Conservation (phyloP, 305 asterid species). For the Andrographis paniculata region DNA sequence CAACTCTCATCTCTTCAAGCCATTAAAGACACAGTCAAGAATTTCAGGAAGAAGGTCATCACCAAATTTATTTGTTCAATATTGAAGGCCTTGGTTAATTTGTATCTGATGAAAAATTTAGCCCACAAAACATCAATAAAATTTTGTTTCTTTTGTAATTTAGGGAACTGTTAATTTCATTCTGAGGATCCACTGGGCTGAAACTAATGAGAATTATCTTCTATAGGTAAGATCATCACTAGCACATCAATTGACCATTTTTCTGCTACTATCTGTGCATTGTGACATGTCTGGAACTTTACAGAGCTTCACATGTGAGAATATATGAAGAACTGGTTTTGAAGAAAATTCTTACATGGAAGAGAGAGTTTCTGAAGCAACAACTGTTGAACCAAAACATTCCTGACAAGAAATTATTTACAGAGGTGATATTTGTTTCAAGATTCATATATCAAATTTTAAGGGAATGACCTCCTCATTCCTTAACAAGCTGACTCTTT, state of each 20-base stretch:
- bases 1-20: constrained; percentile 50
- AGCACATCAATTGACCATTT: too few relatives aligned
- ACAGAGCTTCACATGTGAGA: constrained; percentile 23
- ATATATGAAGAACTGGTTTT: constrained; percentile 15
- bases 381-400: constrained; percentile 15
- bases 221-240: too few relatives aligned
- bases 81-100: background rate
- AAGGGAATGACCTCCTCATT: too few relatives aligned
- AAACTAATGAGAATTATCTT: too few relatives aligned
- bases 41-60: constrained; percentile 65
- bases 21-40: constrained; percentile 44
- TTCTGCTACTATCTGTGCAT: constrained; percentile 7
- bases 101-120: too few relatives aligned
- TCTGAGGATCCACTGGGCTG: too few relatives aligned
- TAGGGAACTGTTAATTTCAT: too few relatives aligned
- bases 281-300: constrained; percentile 19
- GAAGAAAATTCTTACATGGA: constrained; percentile 24
- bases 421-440: constrained; percentile 17
- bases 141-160: too few relatives aligned
- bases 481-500: too few relatives aligned
- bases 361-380: constrained; percentile 17
- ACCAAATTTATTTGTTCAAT: too few relatives aligned
- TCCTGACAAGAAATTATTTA: constrained; percentile 1
- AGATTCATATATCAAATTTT: too few relatives aligned
- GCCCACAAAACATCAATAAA: too few relatives aligned